Percentiles rank a stretch among this genome's conserved stretches.
These are phyloP conservation scores for Ustilago xerochloae DNA, from an alignment of 1,284 basidiomycete species.

Conservation along the genomic window DNA sequence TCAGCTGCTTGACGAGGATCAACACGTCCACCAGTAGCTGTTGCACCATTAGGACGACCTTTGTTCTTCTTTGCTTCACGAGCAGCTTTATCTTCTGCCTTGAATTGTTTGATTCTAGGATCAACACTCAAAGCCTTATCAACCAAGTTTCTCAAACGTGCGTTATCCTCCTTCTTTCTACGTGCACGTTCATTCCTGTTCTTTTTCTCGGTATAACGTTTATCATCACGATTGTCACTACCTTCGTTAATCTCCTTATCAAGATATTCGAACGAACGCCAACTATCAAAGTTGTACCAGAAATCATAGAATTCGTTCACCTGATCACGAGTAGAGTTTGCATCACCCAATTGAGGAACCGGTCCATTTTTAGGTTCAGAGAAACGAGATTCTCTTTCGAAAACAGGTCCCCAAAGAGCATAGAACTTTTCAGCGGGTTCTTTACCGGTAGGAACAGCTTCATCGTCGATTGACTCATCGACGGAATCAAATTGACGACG, in stretches of 20 bases:
- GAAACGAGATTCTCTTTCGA: constrained; percentile 91
- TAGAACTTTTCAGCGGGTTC: constrained; percentile 75
- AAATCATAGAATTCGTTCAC: constrained; percentile 97
- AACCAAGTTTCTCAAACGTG: constrained; percentile 86
- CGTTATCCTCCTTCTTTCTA: constrained; percentile 97
- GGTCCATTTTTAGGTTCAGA: constrained; percentile 79
- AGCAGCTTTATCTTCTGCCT: constrained; percentile 94
- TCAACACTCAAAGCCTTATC: constrained; percentile 87
- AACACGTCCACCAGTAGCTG: constrained; percentile 61
- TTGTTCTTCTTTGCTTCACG: constrained; percentile 89
- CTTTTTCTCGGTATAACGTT: constrained; percentile 99
- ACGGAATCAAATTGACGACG: constrained; percentile 97
- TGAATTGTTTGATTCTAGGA: constrained; percentile 97
- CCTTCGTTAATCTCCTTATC: constrained; percentile 99
- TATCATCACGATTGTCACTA: constrained; percentile 95
- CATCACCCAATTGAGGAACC: constrained; percentile 83
- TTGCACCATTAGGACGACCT: constrained; percentile 69
- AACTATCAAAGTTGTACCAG: constrained; percentile 99
- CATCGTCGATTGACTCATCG: constrained; percentile 85
- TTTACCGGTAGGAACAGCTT: constrained; percentile 67
- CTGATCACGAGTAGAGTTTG: constrained; percentile 79
- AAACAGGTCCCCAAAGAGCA: constrained; percentile 78
- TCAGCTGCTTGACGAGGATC: constrained; percentile 55
- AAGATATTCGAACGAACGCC: constrained; percentile 97
- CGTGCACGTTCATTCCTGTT: constrained; percentile 96